Evolutionary conservation across 148 eudicot genomes (phyloP).

Genomic region (Rheum nobile): DNA sequence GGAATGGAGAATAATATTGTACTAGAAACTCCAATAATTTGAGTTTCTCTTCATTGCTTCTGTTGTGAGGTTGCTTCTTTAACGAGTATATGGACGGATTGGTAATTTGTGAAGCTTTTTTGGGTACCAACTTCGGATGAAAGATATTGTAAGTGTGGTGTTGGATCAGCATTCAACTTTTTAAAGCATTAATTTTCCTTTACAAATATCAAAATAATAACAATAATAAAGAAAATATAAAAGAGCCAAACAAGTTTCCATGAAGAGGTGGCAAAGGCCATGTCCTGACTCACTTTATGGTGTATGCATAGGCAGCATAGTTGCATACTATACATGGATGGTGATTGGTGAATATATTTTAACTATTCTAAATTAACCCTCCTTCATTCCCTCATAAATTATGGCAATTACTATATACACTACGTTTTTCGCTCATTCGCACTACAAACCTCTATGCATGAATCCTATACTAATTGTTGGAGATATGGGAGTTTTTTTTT

Average conservation of each 20-base stretch:
- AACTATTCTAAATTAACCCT: no score
- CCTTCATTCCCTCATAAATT: no score
- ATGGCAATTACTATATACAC: no score
- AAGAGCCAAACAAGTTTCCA: conserved; percentile 7
- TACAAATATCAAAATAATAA: background rate
- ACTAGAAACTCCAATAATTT: background rate
- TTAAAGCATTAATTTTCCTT: background rate
- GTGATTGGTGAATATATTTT: no score
- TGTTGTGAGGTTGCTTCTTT: background rate
- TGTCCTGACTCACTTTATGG: background rate
- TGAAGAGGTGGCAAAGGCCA: conserved; percentile 3
- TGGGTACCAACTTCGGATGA: background rate
- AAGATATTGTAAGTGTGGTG: background rate
- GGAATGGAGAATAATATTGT: background rate
- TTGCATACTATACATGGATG: no score
- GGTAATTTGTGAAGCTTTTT: background rate
- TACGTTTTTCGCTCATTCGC: no score
- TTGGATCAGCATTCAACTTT: conserved; percentile 6
- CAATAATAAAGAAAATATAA: background rate
- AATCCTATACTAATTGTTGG: no score
- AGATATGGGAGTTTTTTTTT: no score
- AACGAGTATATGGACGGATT: background rate
- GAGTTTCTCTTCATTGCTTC: background rate
- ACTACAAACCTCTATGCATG: no score
- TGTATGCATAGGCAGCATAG: background rate